phyloP scores from a whole-genome alignment of 1,284 basidiomycete species.

The Cryptococcus wingfieldii region DNA sequence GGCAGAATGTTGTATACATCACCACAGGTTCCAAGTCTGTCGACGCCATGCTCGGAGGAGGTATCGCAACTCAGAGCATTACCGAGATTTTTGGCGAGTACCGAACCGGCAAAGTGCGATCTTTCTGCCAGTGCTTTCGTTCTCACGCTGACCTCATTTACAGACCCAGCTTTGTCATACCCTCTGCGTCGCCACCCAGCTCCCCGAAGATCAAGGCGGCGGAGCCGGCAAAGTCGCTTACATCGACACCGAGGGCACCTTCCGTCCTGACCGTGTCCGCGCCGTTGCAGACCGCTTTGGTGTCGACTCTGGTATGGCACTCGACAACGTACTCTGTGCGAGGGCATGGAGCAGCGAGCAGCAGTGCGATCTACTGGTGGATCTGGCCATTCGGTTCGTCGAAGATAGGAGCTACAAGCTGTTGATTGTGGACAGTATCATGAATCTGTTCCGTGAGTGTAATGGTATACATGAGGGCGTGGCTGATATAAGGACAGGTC shows the following conservation, averaged over 20 bases:
- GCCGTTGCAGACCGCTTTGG: constrained; percentile 87
- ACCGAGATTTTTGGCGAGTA: constrained; percentile 59
- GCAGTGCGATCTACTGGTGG: constrained; percentile 45
- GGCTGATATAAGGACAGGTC: constrained; percentile 42
- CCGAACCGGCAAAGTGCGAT: constrained; percentile 57
- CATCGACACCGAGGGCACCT: constrained; percentile 93
- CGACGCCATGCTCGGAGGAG: constrained; percentile 80
- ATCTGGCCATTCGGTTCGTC: constrained; percentile 46
- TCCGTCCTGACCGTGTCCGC: constrained; percentile 83
- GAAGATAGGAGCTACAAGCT: constrained; percentile 49
- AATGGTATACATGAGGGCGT: background rate
- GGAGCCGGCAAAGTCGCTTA: constrained; percentile 89
- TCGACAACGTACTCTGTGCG: constrained; percentile 56
- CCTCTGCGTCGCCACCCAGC: constrained; percentile 79
- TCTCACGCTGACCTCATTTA: constrained; percentile 52
- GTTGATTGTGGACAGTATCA: constrained; percentile 72
- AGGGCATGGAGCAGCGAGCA: constrained; percentile 47
- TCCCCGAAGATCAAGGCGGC: constrained; percentile 83
- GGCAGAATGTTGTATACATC: constrained; percentile 70
- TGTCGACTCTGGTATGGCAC: constrained; percentile 76
- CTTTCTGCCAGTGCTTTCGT: constrained; percentile 74
- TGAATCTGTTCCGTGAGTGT: constrained; percentile 78
- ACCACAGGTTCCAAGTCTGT: constrained; percentile 89
- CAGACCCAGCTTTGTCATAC: constrained; percentile 90
- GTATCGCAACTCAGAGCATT: constrained; percentile 83